Evolutionary conservation across 2,329 filamentous ascomycete genomes (phyloP).

Genomic region (Neocucurbitaria cava): DNA sequence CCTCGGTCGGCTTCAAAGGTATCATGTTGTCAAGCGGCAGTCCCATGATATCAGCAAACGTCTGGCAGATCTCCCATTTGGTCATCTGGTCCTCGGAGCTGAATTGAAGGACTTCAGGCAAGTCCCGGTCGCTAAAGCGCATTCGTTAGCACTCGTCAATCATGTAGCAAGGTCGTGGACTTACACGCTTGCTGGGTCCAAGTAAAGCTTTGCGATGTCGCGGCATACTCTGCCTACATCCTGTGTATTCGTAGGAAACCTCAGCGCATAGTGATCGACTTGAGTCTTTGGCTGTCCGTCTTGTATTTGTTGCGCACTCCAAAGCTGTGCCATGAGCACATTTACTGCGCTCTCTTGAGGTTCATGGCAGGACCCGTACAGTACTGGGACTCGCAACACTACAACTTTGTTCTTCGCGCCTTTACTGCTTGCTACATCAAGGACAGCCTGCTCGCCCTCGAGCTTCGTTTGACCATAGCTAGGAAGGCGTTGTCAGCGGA

Average conservation of each 20-base stretch:
- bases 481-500: conserved; percentile 1
- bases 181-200: conserved; percentile 39
- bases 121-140: conserved; percentile 42
- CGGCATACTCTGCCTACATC: conserved; percentile 82
- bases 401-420: conserved; percentile 51
- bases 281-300: conserved; percentile 60
- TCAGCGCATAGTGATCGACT: conserved; percentile 86
- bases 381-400: conserved; percentile 79
- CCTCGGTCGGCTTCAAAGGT: conserved; percentile 63
- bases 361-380: conserved; percentile 77
- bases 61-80: conserved; percentile 86
- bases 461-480: conserved; percentile 75
- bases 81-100: conserved; percentile 85
- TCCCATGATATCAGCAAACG: conserved; percentile 80
- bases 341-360: conserved; percentile 83
- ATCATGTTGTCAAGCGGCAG: conserved; percentile 72
- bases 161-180: not conserved
- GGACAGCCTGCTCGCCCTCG: conserved; percentile 73
- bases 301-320: conserved; percentile 70
- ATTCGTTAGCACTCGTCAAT: not conserved
- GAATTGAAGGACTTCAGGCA: conserved; percentile 81
- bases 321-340: conserved; percentile 76
- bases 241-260: conserved; percentile 88
- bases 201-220: conserved; percentile 75
- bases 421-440: conserved; percentile 60